A percentile compares a stretch with the other conserved stretches of the same genome.
phyloP scores from a whole-genome alignment of 2,329 filamentous ascomycete species.

The Microascus cirrosus region DNA sequence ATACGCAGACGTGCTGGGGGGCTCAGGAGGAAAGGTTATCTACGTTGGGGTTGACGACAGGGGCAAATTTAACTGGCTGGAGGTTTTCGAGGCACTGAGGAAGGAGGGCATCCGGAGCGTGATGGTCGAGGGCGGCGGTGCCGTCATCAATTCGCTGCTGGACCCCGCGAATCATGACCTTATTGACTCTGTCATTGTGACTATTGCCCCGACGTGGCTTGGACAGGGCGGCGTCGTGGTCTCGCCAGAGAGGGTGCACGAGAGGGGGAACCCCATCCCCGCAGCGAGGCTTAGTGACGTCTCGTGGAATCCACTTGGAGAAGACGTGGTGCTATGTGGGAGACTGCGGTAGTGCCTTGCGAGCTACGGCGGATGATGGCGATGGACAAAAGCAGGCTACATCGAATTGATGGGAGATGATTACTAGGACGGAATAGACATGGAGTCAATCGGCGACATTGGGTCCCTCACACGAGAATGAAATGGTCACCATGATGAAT shows the following conservation, averaged over 20 bases:
- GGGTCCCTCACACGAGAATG: too few relatives aligned
- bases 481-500: too few relatives aligned
- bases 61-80: conserved; percentile 48
- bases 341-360: conserved; percentile 23
- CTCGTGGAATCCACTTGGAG: conserved; percentile 66
- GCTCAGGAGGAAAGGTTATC: conserved; percentile 42
- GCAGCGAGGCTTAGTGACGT: conserved; percentile 56
- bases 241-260: conserved; percentile 49
- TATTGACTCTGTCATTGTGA: conserved; percentile 72
- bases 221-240: conserved; percentile 73
- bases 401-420: neutral
- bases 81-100: conserved; percentile 48
- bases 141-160: conserved; percentile 75
- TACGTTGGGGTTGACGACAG: conserved; percentile 20
- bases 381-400: too few relatives aligned
- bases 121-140: conserved; percentile 85
- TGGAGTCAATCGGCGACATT: too few relatives aligned
- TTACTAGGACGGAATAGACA: too few relatives aligned
- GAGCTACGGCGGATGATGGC: neutral
- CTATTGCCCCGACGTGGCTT: conserved; percentile 84
- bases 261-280: conserved; percentile 40
- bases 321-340: conserved; percentile 76
- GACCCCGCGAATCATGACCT: conserved; percentile 46
- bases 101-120: conserved; percentile 58
- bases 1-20: conserved; percentile 29